Evolutionary conservation across 2,329 filamentous ascomycete genomes (phyloP).

Genomic region (Claviceps sp.): DNA sequence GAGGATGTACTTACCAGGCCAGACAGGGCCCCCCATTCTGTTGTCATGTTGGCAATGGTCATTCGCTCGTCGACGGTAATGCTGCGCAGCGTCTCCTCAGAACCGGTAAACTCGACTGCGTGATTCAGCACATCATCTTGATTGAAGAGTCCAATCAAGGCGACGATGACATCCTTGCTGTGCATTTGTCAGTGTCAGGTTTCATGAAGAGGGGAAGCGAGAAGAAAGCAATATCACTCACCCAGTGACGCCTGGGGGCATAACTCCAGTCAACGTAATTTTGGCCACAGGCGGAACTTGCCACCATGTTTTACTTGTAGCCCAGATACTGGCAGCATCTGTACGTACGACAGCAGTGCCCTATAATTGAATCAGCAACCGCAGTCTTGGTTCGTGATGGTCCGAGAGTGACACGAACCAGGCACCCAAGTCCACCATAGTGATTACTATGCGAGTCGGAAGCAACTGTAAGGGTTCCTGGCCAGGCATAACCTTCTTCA

Average conservation of each 20-base stretch:
- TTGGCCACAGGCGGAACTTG: constrained; percentile 75
- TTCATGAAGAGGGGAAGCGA: neutral
- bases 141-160: constrained; percentile 73
- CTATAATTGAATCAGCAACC: neutral
- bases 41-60: constrained; percentile 69
- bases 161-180: constrained; percentile 79
- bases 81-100: constrained; percentile 60
- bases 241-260: constrained; percentile 55
- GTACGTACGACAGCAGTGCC: constrained; percentile 68
- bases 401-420: constrained; percentile 27
- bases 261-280: constrained; percentile 60
- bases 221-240: neutral
- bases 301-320: constrained; percentile 75
- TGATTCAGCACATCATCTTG: constrained; percentile 89
- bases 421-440: constrained; percentile 66
- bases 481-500: constrained; percentile 65
- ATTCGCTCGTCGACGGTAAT: constrained; percentile 61
- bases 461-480: constrained; percentile 69
- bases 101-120: constrained; percentile 74
- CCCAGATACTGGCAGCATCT: constrained; percentile 77
- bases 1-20: constrained; percentile 6
- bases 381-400: constrained; percentile 16
- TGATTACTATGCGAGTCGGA: constrained; percentile 67
- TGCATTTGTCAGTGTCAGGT: neutral
- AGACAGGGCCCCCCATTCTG: constrained; percentile 62